Base-by-base conservation (phyloP, 192 early-diverging fungal genomes). In the Phycomyces blakesleeanus region DNA sequence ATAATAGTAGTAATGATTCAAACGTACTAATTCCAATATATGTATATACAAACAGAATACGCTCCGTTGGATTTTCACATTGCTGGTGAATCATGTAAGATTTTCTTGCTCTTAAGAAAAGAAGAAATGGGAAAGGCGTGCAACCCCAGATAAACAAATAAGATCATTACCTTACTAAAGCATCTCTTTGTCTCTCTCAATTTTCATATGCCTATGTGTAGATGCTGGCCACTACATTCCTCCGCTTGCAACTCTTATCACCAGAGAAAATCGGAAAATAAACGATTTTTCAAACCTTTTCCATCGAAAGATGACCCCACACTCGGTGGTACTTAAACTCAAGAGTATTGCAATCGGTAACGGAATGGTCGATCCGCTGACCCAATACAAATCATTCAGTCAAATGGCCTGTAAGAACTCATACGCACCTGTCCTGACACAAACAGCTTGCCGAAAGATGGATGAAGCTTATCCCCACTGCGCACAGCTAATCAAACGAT, bases 151-250 rank as follows among this genome's bases (percentile, higher is more conserved):
- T n/a, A n/a, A n/a, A n/a, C n/a, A n/a, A n/a, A n/a, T 34, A 34
- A 34, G 2, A 34, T 34, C 29, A 34, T n/a, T n/a, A n/a, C n/a
- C n/a, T n/a, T n/a, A n/a, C n/a, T n/a, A n/a, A n/a, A n/a, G n/a
- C n/a, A n/a, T n/a, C n/a, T n/a, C n/a, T n/a, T n/a, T 34, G 29
- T 34, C 29, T 34, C 29, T 34, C n/a, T n/a, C 20, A 3, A 11
- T 50, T 41, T 18, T 44, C 9, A 24, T 50, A 29, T 20, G 11
- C 10, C 16, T 14, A 12, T 21, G 14, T 68, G 59, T 55, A 54
- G 88, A 91, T 20, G 87, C 81, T 3, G 95, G 95, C 5, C 95
- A 97, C 76, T 97, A 95, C 67, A 85, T 97, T 56, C 95, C 95
- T 12, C 91, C 89, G 34, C 89, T 93, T 49, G 95, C 83, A 10